Conservation (phyloP, 805 yeast genomes). For the Tetrapisispora pingtungensis region DNA sequence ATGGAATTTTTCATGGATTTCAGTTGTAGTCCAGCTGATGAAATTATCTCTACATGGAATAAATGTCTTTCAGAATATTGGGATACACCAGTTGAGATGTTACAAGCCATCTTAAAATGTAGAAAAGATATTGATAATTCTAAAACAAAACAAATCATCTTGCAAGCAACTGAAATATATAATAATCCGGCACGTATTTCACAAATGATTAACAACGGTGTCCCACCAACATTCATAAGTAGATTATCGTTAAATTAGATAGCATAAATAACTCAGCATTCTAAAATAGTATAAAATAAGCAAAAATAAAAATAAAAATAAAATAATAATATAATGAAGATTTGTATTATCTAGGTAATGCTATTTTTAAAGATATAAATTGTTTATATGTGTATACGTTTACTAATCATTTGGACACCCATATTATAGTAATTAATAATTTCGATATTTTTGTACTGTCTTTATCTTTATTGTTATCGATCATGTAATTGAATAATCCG, state of each 20-base stretch:
- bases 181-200: constrained; percentile 16
- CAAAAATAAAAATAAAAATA: not conserved
- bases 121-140: constrained; percentile 31
- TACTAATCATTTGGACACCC: constrained; percentile 19
- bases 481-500: constrained; percentile 35
- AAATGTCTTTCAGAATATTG: constrained; percentile 56
- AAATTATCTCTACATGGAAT: constrained; percentile 46
- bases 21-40: constrained; percentile 38
- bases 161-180: constrained; percentile 11
- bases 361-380: no score
- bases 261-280: not conserved
- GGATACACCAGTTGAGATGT: constrained; percentile 65
- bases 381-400: not conserved
- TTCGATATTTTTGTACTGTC: constrained; percentile 3
- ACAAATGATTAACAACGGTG: constrained; percentile 11
- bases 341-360: no score
- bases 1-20: constrained; percentile 55
- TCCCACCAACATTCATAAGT: constrained; percentile 20
- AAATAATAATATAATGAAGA: not conserved
- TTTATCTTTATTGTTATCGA: constrained; percentile 16
- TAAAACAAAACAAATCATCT: constrained; percentile 13
- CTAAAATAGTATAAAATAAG: no score
- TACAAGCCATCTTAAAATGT: constrained; percentile 49
- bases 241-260: constrained; percentile 9
- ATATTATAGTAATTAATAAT: constrained; percentile 26